phyloP scores from a whole-genome alignment of 805 yeast genomes.

The Metschnikowia lochheadii region DNA sequence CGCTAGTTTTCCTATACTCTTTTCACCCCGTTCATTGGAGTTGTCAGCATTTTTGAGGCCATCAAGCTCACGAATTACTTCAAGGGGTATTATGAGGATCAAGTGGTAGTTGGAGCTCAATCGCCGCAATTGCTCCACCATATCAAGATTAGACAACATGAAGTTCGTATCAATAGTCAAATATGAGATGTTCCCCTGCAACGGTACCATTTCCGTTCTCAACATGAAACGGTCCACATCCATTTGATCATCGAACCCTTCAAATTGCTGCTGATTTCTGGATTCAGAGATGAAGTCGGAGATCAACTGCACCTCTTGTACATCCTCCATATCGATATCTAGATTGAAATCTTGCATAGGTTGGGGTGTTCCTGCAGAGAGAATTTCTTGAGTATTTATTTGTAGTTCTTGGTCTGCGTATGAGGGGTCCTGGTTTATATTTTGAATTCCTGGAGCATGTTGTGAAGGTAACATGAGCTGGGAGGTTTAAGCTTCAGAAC shows the following conservation, averaged over 20 bases:
- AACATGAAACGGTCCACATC: constrained; percentile 15
- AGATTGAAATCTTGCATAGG: not conserved
- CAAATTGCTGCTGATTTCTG: constrained; percentile 5
- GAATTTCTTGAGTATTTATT: not conserved
- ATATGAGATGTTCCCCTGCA: constrained; percentile 28
- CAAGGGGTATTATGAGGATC: constrained; percentile 60
- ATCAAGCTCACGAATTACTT: constrained; percentile 76
- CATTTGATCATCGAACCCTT: constrained; percentile 11
- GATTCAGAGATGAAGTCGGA: constrained; percentile 34
- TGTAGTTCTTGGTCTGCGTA: not conserved
- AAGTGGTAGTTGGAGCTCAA: constrained; percentile 42
- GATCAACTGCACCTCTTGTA: constrained; percentile 39
- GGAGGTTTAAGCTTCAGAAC: too few species aligned
- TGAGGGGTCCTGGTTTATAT: not conserved
- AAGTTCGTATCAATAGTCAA: constrained; percentile 84
- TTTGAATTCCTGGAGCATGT: not conserved
- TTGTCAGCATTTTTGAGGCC: constrained; percentile 56
- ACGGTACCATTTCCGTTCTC: constrained; percentile 11
- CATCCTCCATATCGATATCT: constrained; percentile 40
- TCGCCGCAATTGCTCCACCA: constrained; percentile 50
- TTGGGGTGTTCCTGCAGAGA: not conserved
- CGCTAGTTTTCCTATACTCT: constrained; percentile 53
- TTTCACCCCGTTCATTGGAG: constrained; percentile 15
- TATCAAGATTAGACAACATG: constrained; percentile 59
- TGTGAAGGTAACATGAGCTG: not conserved